Base-by-base conservation (phyloP, 805 yeast genomes). In the Cyberlindnera subsufficiens region DNA sequence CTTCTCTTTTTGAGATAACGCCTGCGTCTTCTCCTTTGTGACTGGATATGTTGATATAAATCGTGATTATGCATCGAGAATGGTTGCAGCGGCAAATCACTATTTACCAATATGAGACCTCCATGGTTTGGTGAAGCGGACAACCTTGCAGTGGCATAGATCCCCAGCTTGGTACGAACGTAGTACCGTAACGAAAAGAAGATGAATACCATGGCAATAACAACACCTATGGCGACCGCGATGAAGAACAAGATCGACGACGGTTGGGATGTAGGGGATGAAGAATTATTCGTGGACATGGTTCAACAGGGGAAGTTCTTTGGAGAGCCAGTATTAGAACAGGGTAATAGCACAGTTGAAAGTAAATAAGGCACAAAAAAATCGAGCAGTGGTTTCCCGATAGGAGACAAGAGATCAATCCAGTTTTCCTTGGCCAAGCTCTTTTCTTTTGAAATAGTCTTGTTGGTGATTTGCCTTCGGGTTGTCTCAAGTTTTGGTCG, bases 111-210 rank as follows among this genome's bases (percentile, higher is more conserved):
- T 10, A 58, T 47, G 3, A 56, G 49, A 14, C 31, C 38, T 3
- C 46, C 45, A 15, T 39, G 34, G 14, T 48, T 47, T 6, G 46
- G 33, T 6, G 51, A 34, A 3, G 49, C 38, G 3, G 53, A 43
- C 10, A 58, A 36, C 40, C 60, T 49, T 1, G 61, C 58, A 0
- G 58, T 55, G 14, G 58, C 54, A 39, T 56, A 76, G 10, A 80
- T 62, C 0, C 86, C 86, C 51, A 69, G 72, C 43, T 66, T 69
- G 5, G 82, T 68, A 40, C 86, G 63, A 4, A 80, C 69, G 50
- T 80, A 73, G 57, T 81, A 80, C 38, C 85, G 63, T 40, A 76
- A 54, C 10, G 86, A 76, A 67, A 81, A 79, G 60, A 78, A 78
- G 8, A 78, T 49, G 51, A 81, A 78, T 22, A 78, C 56, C 0